Base-by-base conservation (phyloP, 768 basidiomycete genomes). In the Pholiota conissans region DNA sequence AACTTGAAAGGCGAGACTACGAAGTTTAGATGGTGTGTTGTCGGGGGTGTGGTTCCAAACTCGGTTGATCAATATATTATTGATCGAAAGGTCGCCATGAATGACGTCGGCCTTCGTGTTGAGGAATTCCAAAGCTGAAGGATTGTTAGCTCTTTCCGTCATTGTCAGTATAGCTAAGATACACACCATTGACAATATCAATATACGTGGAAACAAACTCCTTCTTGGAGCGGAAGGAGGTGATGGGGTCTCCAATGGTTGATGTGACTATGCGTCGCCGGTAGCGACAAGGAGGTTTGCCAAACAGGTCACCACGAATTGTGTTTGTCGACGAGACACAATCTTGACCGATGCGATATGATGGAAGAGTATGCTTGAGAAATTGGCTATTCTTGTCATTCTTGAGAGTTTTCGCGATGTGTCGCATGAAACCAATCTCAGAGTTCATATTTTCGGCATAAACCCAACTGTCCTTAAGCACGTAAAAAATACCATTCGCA, bases 401-500 rank as follows among this genome's bases (percentile, higher is more conserved):
- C 22, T 53, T 9, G 52, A 53, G 2, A 11, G 30, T 29, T 14
- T 26, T 35, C 18, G 47, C 47, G 18, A 61, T 58, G 10, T 57
- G 22, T 29, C 24, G 20, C 14, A 54, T 14, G 22, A 45, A 14
- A 9, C 53, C 42, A 14, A 52, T 47, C 28, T 58, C 57, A 39
- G 57, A 52, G 40, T 16, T 7, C 9, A 3, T 11, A 20, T 42
- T 14, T 16, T 10, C 47, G 29, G 5, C 8, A 18, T 42, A 28
- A 29, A 53, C 39, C 60, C 60, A 61, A n/a, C 29, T 52, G 52
- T 61, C 60, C 35, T 61, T 61, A 2, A 61, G 28, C 7, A 58
- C 47, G 35, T 42, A 50, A 27, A 61, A 61, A 6, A 6, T n/a
- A 16, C 52, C 51, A n/a, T 49, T 3, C 40, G 40, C 37, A 47